Evolutionary conservation across 164 flowering plant species (phyloP), one percentile per base, ranked within the genome.

Genomic region (Protea cynaroides): DNA sequence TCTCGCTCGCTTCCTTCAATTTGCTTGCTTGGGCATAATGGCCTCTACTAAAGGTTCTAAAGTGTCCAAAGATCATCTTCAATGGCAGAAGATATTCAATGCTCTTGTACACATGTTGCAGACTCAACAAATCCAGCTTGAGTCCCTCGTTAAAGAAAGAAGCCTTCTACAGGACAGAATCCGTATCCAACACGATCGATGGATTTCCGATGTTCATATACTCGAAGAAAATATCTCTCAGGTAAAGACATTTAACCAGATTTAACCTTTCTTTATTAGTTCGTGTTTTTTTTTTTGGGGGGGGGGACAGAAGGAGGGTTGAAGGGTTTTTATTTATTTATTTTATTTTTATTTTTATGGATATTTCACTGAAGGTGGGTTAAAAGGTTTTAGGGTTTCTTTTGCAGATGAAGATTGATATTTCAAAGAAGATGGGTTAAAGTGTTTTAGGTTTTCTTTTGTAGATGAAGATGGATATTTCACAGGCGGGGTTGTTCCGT

Each of bases 381-480:
- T n/a, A n/a, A n/a, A n/a, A n/a, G n/a, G n/a, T n/a, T n/a, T n/a
- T n/a, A n/a, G n/a, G n/a, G 49, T 25, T 62, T 55, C 46, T 54
- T 61, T 58, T 66, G 75, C 63, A 88, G 97, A 74, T 84, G 81
- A n/a, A n/a, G n/a, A n/a, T n/a, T n/a, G n/a, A n/a, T n/a, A n/a
- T n/a, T n/a, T n/a, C n/a, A n/a, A n/a, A n/a, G n/a, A n/a, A n/a
- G n/a, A n/a, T n/a, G n/a, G n/a, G n/a, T n/a, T n/a, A n/a, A n/a
- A n/a, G n/a, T n/a, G n/a, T n/a, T n/a, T n/a, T n/a, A n/a, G n/a
- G n/a, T n/a, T n/a, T n/a, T n/a, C n/a, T n/a, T n/a, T n/a, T n/a
- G n/a, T n/a, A n/a, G n/a, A n/a, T n/a, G n/a, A 74, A 81, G 56
- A 67, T 58, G 46, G 72, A 69, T 22, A 52, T 80, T 34, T 15